Conservation (phyloP, 2,329 filamentous ascomycete genomes). For the Knufia fluminis region DNA sequence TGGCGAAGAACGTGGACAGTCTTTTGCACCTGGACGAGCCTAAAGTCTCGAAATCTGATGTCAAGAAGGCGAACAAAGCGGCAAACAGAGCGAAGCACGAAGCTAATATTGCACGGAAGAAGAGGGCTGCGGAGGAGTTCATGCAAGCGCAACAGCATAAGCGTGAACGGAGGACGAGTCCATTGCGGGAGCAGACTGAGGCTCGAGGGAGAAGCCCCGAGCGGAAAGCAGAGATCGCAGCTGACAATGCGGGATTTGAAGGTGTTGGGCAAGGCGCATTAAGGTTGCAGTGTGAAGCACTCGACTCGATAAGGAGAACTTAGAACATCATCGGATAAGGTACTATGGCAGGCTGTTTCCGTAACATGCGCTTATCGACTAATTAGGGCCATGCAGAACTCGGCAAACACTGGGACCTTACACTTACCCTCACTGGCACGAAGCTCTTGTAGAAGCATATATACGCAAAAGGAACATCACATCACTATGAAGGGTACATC, state of each 20-base stretch:
- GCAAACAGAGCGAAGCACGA: conserved; percentile 8
- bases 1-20: conserved; percentile 58
- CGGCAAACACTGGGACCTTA: too few species aligned
- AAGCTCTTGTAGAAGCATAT: too few species aligned
- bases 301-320: too few species aligned
- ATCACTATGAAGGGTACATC: too few species aligned
- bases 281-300: conserved; percentile 19
- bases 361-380: too few species aligned
- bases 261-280: conserved; percentile 19
- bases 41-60: conserved; percentile 24
- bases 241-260: conserved; percentile 21
- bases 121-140: conserved; percentile 9
- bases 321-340: too few species aligned
- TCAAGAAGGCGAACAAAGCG: conserved; percentile 21
- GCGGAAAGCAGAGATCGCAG: conserved; percentile 20
- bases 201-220: conserved; percentile 15
- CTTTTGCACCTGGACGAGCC: conserved; percentile 49
- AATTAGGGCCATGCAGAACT: too few species aligned
- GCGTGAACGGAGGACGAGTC: conserved; percentile 5
- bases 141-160: conserved; percentile 14
- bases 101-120: conserved; percentile 9
- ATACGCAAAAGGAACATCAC: too few species aligned
- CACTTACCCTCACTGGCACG: too few species aligned
- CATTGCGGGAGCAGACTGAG: conserved; percentile 8
- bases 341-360: too few species aligned